Evolutionary conservation across 2,329 filamentous ascomycete species (phyloP).

Genomic region (Pseudocercospora macadamiae): DNA sequence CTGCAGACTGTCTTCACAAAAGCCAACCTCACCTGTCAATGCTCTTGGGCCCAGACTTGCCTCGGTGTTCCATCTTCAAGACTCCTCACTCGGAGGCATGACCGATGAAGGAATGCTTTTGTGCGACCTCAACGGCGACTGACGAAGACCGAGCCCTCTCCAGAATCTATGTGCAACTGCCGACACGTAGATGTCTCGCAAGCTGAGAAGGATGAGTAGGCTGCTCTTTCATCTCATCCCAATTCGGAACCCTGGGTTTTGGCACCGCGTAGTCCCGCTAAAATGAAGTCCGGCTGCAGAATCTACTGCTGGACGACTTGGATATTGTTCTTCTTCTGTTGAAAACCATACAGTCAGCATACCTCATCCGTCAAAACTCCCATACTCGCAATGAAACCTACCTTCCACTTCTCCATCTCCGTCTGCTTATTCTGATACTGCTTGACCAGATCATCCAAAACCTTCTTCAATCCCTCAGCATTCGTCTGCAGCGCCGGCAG

Average conservation of each 20-base stretch:
- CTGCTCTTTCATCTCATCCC: neutral
- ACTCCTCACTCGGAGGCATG: neutral
- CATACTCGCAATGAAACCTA: constrained; percentile 47
- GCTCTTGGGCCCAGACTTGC: no score
- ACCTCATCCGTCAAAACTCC: neutral
- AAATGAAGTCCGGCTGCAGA: neutral
- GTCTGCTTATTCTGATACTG: constrained; percentile 94
- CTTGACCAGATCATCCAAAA: constrained; percentile 91
- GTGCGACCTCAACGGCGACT: neutral
- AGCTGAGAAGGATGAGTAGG: neutral
- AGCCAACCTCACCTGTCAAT: neutral
- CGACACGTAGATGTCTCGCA: neutral
- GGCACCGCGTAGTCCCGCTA: neutral
- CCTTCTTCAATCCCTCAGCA: constrained; percentile 89
- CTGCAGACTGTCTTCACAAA: constrained; percentile 9
- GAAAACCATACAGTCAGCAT: neutral
- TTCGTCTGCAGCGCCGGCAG: constrained; percentile 90
- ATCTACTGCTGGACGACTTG: constrained; percentile 73
- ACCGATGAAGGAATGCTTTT: neutral
- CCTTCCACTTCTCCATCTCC: constrained; percentile 98
- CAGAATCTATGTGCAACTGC: neutral
- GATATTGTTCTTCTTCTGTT: constrained; percentile 85
- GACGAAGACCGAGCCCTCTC: neutral
- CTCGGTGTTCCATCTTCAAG: neutral
- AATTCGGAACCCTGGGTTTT: neutral